Base-by-base conservation (phyloP, 2,329 filamentous ascomycete species). In the Neoarthrinium moseri region DNA sequence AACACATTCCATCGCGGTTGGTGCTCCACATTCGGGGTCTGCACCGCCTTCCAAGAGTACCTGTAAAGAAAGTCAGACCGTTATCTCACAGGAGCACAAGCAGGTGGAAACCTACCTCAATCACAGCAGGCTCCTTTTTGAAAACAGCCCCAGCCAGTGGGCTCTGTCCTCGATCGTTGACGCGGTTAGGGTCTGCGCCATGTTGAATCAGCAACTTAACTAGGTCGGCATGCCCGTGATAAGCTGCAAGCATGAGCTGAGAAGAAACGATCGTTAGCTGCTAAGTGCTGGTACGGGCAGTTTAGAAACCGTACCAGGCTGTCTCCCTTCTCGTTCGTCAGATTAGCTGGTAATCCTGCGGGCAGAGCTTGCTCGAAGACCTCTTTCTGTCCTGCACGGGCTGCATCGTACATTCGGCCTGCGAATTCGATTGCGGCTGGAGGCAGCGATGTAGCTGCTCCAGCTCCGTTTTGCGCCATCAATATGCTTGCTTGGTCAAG, bases 261-360 rank as follows among this genome's bases (percentile, higher is more conserved):
- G 22, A 4, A n/a, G 7, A 8, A 21, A 6, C 12, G n/a, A 7
- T 34, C 18, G 27, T 43, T n/a, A 43, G 26, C 20, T 6, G n/a
- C 27, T 22, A 33, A 23, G 10, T 21, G 8, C 8, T 23, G 10
- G 12, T 12, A 38, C 27, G 22, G 30, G 47, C 17, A 40, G 10
- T 8, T n/a, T 41, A 13, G 37, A 2, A 20, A 37, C 53, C 72
- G 34, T 70, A 82, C 78, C 49, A 89, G 64, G n/a, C 79, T 87
- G 60, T 90, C 85, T 39, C 86, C 86, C 52, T 86, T 84, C 40
- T 85, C 77, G 56, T 89, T 89, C 18, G 84, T 87, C 63, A 89
- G 71, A 56, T 88, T 89, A 2, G 78, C 70, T 1, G 85, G 85
- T 21, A 89, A 68, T 2, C 86, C 85, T 2, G 80, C 81, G 2